Evolutionary conservation across 164 flowering plant species (phyloP), one percentile per base, ranked within the genome.

Genomic region (Houttuynia cordata): DNA sequence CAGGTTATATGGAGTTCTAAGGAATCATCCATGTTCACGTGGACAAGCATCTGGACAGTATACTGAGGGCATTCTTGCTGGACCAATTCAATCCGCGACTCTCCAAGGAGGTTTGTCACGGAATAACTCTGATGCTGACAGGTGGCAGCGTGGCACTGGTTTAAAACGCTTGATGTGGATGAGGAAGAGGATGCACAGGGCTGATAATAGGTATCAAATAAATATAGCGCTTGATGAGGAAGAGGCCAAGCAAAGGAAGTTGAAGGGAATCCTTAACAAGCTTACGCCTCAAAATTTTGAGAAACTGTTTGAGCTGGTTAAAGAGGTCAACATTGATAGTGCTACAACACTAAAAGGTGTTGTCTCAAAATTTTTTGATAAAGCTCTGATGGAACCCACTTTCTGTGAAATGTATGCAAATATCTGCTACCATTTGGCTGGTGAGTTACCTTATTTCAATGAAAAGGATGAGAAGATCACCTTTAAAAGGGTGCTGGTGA

Each of bases 331-430:
- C 59, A 81, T 87, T 71, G 97, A 85, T 70, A 85, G 68, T 69
- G 81, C 78, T 7, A 59, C 10, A 13, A 87, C 95, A 1, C 87
- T 90, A 21, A 70, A 71, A 64, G 87, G 94, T 61, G 83, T 89
- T 39, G 83, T 87, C 64, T 79, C 89, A 15, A 92, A 89, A 75
- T 87, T 89, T 50, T 89, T 89, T 75, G 97, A 89, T 65, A 87
- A 89, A 66, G 94, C 94, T 64, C 66, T 89, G 24, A 87, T 67
- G 81, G 94, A 89, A 67, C 97, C 97, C 41, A 85, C 94, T 22
- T 89, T 89, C 67, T 87, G 94, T 78, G 94, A 89, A 69, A 89
- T 89, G 97, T 89, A 87, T 85, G 94, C 94, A 3, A 69, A 82
- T 60, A 83, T 89, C 70, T 89, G 97, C 69, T 60, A n/a, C 41